Conservation (phyloP, 331 rosid genomes). For the Malus hybrid region DNA sequence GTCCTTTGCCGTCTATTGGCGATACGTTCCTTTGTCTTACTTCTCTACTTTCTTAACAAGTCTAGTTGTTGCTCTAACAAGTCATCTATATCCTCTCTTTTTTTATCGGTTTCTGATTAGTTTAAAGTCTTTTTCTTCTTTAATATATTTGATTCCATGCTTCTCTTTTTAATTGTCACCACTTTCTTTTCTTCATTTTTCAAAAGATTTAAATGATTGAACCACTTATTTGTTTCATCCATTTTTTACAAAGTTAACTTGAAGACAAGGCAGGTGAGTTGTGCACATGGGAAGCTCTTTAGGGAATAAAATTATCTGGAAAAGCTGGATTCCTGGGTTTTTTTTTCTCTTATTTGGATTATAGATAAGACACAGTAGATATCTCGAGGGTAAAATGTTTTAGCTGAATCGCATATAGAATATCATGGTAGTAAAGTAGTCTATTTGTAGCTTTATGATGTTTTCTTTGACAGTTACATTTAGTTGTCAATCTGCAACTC, state of each 20-base stretch:
- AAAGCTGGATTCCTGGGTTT: slow-evolving; percentile 6
- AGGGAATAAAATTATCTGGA: slow-evolving; percentile 28
- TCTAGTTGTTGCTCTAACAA: slow-evolving; percentile 10
- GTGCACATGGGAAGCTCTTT: slow-evolving; percentile 50
- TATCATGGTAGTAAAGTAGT: slow-evolving; percentile 5
- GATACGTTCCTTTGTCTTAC: slow-evolving; percentile 22
- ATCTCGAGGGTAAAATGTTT: slow-evolving; percentile 11
- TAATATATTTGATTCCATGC: slow-evolving; percentile 23
- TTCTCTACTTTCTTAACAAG: slow-evolving; percentile 10
- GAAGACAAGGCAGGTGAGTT: slow-evolving; percentile 23
- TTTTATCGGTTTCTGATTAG: slow-evolving; percentile 22
- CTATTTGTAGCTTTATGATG: not conserved
- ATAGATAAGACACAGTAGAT: slow-evolving; percentile 19
- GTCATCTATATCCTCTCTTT: not conserved
- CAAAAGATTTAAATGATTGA: slow-evolving; percentile 27
- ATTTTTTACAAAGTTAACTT: slow-evolving; percentile 25
- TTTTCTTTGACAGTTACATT: not conserved
- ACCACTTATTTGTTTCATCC: slow-evolving; percentile 23
- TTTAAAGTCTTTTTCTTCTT: slow-evolving; percentile 25
- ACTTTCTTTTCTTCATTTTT: slow-evolving; percentile 21
- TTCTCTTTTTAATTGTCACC: slow-evolving; percentile 27
- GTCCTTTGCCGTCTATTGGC: slow-evolving; percentile 25
- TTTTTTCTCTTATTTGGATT: slow-evolving; percentile 23
- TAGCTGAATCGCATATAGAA: not conserved
- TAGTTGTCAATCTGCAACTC: not conserved